Percentiles rank a stretch among this genome's conserved stretches.
Conservation (phyloP, 148 eudicot genomes). For the Rhododendron simsii region DNA sequence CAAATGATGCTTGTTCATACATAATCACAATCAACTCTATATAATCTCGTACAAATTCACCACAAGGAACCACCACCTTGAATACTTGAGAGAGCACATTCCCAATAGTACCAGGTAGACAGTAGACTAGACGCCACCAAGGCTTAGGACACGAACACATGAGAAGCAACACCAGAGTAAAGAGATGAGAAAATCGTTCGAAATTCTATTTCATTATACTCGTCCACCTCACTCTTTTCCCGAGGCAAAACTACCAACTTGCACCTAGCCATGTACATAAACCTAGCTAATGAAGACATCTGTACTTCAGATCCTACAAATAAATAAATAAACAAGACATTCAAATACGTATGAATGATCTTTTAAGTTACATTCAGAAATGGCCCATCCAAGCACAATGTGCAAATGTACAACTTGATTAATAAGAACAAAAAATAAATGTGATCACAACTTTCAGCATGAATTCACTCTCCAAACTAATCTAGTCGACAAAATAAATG, state of each 20-base stretch:
- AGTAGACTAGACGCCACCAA: no score
- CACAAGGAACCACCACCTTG: background rate
- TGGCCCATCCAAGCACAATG: background rate
- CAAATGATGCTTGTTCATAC: background rate
- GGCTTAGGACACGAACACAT: no score
- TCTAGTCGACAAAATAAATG: background rate
- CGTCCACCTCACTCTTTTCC: background rate
- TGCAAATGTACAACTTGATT: background rate
- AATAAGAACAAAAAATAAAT: background rate
- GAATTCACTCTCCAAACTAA: background rate
- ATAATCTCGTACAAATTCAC: background rate
- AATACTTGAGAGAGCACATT: background rate
- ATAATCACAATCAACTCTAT: background rate
- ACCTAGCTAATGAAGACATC: background rate
- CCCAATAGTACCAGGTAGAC: background rate
- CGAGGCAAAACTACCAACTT: background rate
- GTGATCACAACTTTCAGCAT: background rate
- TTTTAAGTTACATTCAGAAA: background rate
- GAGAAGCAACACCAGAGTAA: no score
- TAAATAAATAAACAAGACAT: no score
- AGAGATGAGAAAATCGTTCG: background rate
- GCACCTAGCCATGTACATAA: background rate
- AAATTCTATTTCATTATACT: background rate
- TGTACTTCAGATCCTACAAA: background rate
- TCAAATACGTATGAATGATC: background rate